Conservation (phyloP, 2,329 filamentous ascomycete species). For the Apiospora aurea region DNA sequence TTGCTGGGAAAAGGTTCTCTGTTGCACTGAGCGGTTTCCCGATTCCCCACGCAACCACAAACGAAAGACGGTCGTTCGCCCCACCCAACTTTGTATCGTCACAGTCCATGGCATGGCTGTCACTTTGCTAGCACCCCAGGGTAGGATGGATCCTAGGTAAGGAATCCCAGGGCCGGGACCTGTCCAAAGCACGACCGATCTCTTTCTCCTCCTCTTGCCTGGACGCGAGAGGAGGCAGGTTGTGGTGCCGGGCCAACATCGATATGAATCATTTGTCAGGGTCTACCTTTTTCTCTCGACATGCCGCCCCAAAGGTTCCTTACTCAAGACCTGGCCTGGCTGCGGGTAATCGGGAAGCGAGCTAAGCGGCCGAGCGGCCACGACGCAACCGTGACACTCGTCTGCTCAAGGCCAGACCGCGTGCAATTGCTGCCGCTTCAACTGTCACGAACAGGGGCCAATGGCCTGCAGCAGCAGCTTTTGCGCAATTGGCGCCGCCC, state of each 20-base stretch:
- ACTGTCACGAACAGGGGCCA: conserved; percentile 10
- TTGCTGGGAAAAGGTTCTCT: conserved; percentile 12
- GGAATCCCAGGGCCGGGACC: neutral
- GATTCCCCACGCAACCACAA: conserved; percentile 30
- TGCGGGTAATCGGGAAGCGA: conserved; percentile 18
- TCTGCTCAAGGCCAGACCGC: conserved; percentile 3
- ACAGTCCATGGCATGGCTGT: conserved; percentile 1
- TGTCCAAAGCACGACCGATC: neutral
- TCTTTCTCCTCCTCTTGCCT: neutral
- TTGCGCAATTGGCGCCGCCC: conserved; percentile 21
- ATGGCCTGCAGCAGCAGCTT: conserved; percentile 23
- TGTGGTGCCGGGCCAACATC: neutral
- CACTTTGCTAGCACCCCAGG: conserved; percentile 14
- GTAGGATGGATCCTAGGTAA: neutral
- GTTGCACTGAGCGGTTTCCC: conserved; percentile 38
- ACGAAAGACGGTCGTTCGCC: conserved; percentile 17
- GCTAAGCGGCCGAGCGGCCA: conserved; percentile 25
- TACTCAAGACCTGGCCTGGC: conserved; percentile 11
- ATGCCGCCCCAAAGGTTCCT: conserved; percentile 14
- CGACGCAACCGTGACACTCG: conserved; percentile 9
- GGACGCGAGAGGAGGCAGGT: neutral
- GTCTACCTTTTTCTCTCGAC: neutral
- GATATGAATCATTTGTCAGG: conserved; percentile 11
- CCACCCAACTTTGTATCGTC: conserved; percentile 15
- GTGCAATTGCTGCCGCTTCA: conserved; percentile 19